Percentiles rank a stretch among this genome's conserved stretches.
phyloP scores from a whole-genome alignment of 768 basidiomycete genomes.

The Rhodotorula babjevae region DNA sequence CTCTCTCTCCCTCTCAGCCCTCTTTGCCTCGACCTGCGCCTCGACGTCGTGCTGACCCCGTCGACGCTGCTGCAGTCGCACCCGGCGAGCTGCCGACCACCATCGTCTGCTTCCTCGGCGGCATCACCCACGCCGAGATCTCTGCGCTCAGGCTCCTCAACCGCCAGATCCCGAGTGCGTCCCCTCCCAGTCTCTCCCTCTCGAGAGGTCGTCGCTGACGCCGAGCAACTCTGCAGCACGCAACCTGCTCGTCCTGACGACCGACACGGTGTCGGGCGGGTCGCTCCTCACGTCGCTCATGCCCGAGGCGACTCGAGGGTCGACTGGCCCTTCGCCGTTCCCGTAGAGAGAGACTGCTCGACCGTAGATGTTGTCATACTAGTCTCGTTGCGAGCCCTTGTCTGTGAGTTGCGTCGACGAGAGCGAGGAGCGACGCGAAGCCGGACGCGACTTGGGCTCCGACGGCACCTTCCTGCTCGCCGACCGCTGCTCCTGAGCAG shows the following conservation, averaged over 20 bases:
- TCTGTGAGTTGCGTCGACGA: too few relatives aligned
- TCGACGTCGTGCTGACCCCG: too few relatives aligned
- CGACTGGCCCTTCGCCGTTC: background rate
- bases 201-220: background rate
- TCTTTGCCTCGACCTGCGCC: background rate
- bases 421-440: background rate
- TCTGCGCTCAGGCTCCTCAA: conserved; percentile 64
- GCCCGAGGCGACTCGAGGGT: background rate
- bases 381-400: too few relatives aligned
- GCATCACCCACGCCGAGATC: conserved; percentile 95
- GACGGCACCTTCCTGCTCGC: too few relatives aligned
- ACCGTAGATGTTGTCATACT: background rate
- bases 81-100: conserved; percentile 70
- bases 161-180: conserved; percentile 23
- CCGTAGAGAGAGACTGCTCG: background rate
- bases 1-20: background rate
- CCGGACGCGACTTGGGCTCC: background rate
- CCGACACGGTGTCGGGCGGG: conserved; percentile 75
- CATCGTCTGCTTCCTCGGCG: conserved; percentile 92
- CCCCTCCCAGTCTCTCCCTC: background rate
- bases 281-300: conserved; percentile 41
- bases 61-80: conserved; percentile 13
- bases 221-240: conserved; percentile 57
- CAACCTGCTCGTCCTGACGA: conserved; percentile 82
- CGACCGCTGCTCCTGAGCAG: too few relatives aligned